Conservation (phyloP, 2,329 filamentous ascomycete genomes). For the Fusarium pininemorale region DNA sequence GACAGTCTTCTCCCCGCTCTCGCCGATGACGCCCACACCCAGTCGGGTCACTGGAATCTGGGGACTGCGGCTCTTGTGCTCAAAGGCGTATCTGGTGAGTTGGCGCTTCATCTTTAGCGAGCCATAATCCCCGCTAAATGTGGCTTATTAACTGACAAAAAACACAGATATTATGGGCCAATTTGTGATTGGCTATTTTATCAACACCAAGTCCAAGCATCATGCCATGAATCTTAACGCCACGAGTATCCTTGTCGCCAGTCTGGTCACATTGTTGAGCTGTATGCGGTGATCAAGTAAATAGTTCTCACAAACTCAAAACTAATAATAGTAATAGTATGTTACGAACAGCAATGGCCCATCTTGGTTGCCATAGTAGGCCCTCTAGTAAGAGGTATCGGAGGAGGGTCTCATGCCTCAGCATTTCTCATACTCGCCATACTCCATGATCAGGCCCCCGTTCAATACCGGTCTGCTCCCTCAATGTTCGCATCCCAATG, state of each 20-base stretch:
- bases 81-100: neutral
- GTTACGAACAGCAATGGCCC: neutral
- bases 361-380: neutral
- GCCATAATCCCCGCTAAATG: too few relatives aligned
- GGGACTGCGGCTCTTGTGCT: neutral
- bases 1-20: neutral
- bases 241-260: neutral
- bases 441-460: neutral
- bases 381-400: neutral
- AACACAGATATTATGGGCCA: neutral
- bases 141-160: neutral
- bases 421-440: neutral
- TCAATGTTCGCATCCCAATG: accelerated
- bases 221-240: neutral
- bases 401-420: neutral
- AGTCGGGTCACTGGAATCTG: neutral
- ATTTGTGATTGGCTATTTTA: neutral
- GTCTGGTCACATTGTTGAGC: neutral
- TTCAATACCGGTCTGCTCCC: neutral
- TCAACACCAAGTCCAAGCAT: neutral
- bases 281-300: neutral
- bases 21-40: neutral
- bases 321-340: neutral
- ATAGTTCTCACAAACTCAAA: neutral
- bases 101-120: too few relatives aligned